Conservation (phyloP, 2,329 filamentous ascomycete species). For the Fusarium azukiicola region DNA sequence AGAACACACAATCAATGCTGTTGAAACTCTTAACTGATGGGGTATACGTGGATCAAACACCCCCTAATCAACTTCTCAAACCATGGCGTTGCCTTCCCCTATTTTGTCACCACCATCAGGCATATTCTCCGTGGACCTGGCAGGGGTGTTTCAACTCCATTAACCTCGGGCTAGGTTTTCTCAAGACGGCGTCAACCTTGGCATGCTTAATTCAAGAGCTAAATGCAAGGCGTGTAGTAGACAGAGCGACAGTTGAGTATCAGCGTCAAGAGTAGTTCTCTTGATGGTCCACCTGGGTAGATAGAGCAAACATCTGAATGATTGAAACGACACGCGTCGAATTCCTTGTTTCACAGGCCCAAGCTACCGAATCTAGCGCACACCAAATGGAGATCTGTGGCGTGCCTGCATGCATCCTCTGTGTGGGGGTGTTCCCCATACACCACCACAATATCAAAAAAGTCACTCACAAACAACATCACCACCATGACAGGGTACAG, state of each 20-base stretch:
- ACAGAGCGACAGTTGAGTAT: too few relatives aligned
- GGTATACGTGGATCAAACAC: conserved; percentile 12
- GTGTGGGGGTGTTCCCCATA: not conserved
- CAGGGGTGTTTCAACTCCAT: not conserved
- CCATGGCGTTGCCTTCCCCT: conserved; percentile 8
- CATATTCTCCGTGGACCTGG: not conserved
- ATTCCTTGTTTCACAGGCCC: not conserved
- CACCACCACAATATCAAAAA: conserved; percentile 15
- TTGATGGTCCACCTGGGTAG: not conserved
- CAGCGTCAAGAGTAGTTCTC: not conserved
- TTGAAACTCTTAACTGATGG: not conserved
- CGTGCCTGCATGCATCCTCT: not conserved
- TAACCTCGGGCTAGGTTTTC: not conserved
- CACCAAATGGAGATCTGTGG: not conserved
- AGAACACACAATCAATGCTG: not conserved
- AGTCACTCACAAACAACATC: conserved; percentile 10
- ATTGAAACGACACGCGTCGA: not conserved
- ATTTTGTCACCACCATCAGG: conserved; percentile 7
- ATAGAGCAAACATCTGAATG: not conserved
- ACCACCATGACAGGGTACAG: conserved; percentile 62
- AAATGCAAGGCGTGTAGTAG: too few relatives aligned
- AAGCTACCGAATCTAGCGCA: conserved; percentile 13
- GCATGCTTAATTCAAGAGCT: too few relatives aligned
- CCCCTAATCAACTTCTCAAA: conserved; percentile 8
- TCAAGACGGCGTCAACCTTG: not conserved